Base-by-base conservation (phyloP, 352 stramenopile genomes). In the Pythium sukuiense region DNA sequence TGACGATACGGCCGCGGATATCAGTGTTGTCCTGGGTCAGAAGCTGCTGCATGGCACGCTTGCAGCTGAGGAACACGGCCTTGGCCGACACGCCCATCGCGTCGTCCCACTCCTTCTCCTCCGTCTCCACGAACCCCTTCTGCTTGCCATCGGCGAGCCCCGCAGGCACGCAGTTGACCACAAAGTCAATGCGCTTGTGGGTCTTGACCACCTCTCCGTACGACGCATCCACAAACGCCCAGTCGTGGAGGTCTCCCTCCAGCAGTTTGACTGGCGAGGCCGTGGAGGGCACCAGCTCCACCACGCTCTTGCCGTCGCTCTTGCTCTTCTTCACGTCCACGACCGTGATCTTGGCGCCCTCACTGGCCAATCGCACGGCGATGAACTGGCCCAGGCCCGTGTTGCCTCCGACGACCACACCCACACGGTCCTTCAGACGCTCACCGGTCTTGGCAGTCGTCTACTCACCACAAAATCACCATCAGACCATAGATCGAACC, bases 141-240 rank as follows among this genome's bases (percentile, higher is more conserved):
- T 71, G 65, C 67, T 83, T 82, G 41, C 69, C 69, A 0, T 63
- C 73, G 41, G 65, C 71, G 16, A 68, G 69, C 5, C 71, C 74
- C 1, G 70, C 49, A 0, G 79, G 76, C 12, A 89, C 65, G 55
- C 80, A 91, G 69, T 91, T 89, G 59, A 89, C 79, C 16, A 89
- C 79, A 74, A 91, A 91, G 69, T 89, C 83, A 27, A 89, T 79
- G 57, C 83, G 83, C 54, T 71, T 76, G 59, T 85, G 79, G 39
- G 77, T 49, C 54, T 79, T 79, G 26, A 73, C 76, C 29, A 87
- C 67, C 1, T 59, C 62, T 3, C 67, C 35, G 63, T 82, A 89
- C 27, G 79, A 73, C 9, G 46, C 60, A 49, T 89, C 77, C 7
- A 90, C 30, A 53, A 91, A 88, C 39, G 63, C 65, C 68, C 76